These are phyloP conservation scores for apple (Malus domestica) DNA, from an alignment of 306 rosid species.

Conservation along the genomic window ASM211411v1 NC_041791.1:25081501-25082000, in stretches of 20 bases:
- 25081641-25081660: background rate
- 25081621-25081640: slow-evolving; percentile 66
- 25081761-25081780: slow-evolving; percentile 30
- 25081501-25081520: slow-evolving; percentile 68
- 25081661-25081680: background rate
- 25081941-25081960: slow-evolving; percentile 17
- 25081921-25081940: slow-evolving; percentile 62
- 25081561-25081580: slow-evolving; percentile 73
- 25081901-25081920: slow-evolving; percentile 56
- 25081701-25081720: too few relatives aligned
- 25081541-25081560: slow-evolving; percentile 54
- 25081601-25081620: slow-evolving; percentile 52
- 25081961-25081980: background rate
- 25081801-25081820: slow-evolving; percentile 73
- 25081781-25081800: slow-evolving; percentile 84
- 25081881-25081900: slow-evolving; percentile 85
- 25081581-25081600: slow-evolving; percentile 57
- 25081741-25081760: too few relatives aligned
- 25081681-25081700: background rate
- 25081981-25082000: background rate
- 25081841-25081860: slow-evolving; percentile 64
- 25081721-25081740: too few relatives aligned
- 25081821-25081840: slow-evolving; percentile 69
- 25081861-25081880: slow-evolving; percentile 91
- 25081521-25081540: slow-evolving; percentile 54